Percentiles rank a stretch among this genome's conserved stretches.
Evolutionary conservation across 2,329 filamentous ascomycete species (phyloP).

Genomic region (Paraphaeosphaeria minitans): DNA sequence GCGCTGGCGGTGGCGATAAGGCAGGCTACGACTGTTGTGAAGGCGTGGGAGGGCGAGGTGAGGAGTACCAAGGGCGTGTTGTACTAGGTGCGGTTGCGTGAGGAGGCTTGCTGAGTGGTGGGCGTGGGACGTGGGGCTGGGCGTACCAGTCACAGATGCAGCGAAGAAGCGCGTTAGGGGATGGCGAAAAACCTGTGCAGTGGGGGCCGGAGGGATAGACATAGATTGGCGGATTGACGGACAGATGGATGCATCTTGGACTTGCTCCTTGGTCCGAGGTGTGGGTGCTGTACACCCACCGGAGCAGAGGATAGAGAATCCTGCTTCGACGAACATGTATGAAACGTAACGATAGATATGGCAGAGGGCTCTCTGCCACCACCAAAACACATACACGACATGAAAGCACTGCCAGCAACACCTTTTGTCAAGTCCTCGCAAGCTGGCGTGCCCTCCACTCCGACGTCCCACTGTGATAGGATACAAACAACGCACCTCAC

Average conservation of each 20-base stretch:
- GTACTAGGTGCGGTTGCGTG: constrained; percentile 42
- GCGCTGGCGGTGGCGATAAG: constrained; percentile 86
- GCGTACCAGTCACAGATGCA: no score
- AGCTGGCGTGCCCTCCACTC: not conserved
- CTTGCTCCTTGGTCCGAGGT: not conserved
- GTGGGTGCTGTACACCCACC: not conserved
- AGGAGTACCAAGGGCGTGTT: constrained; percentile 96
- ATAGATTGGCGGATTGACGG: not conserved
- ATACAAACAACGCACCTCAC: not conserved
- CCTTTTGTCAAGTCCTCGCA: not conserved
- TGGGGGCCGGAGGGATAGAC: not conserved
- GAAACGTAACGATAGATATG: not conserved
- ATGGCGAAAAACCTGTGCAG: no score
- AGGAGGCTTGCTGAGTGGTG: not conserved
- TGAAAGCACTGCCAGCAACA: not conserved
- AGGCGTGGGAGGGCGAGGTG: constrained; percentile 86
- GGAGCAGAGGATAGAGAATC: not conserved
- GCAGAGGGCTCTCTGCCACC: not conserved
- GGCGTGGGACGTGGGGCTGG: no score
- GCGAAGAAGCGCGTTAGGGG: no score
- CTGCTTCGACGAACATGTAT: not conserved
- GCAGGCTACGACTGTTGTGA: constrained; percentile 74
- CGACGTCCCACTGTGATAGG: not conserved
- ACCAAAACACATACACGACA: not conserved
- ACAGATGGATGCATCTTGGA: not conserved